These are phyloP conservation scores for Gonapodya prolifera DNA, from an alignment of 192 early-diverging fungal species.

Conservation along the genomic window DNA sequence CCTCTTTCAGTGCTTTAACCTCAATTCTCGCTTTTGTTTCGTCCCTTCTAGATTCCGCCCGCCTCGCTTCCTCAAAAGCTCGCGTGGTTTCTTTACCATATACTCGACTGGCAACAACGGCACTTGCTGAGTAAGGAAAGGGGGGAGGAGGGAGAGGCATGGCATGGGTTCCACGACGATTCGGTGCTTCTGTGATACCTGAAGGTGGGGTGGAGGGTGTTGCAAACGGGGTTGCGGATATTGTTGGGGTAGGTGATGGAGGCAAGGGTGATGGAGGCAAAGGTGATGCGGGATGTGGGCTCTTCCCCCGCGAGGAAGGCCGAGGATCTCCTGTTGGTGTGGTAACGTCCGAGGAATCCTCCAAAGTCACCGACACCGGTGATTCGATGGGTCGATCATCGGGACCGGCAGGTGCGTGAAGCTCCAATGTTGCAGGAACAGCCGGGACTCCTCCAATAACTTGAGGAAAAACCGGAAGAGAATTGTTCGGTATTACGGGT, in stretches of 20 bases:
- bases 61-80: background rate
- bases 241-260: background rate
- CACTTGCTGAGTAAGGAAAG: background rate
- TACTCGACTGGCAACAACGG: background rate
- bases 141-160: background rate
- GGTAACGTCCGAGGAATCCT: too few species aligned
- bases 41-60: background rate
- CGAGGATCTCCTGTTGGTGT: too few species aligned
- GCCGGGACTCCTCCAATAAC: too few species aligned
- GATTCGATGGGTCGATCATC: too few species aligned
- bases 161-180: background rate
- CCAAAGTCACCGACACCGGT: too few species aligned
- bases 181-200: background rate
- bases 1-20: too few species aligned
- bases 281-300: background rate
- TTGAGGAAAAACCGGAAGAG: too few species aligned
- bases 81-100: background rate
- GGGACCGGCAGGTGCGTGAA: too few species aligned
- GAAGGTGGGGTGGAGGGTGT: background rate
- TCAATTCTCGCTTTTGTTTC: background rate
- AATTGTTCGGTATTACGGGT: background rate
- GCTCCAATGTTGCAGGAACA: too few species aligned
- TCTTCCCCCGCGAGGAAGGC: background rate
- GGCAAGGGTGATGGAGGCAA: background rate
- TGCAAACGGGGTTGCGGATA: background rate